Conservation (phyloP, 371 early-diverging fungal species). For the Blakeslea trispora region DNA sequence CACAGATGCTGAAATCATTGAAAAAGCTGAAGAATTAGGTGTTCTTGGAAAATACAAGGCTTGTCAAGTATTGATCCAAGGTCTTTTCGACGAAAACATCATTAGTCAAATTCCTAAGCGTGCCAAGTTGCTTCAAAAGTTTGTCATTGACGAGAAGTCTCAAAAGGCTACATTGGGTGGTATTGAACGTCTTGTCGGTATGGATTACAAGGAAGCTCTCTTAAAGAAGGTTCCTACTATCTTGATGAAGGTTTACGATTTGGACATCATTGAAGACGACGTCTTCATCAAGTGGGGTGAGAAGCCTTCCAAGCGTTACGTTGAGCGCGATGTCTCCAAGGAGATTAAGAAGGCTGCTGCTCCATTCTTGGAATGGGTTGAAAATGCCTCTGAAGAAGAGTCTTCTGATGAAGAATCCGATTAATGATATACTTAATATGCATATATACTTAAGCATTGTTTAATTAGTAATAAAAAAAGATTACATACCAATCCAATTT, state of each 20-base stretch:
- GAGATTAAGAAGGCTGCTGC: constrained; percentile 80
- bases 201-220: constrained; percentile 63
- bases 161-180: constrained; percentile 92
- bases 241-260: constrained; percentile 88
- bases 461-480: no score
- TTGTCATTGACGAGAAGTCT: constrained; percentile 78
- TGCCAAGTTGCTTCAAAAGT: constrained; percentile 63
- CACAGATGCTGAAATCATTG: constrained; percentile 71
- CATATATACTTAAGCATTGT: background rate
- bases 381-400: constrained; percentile 59
- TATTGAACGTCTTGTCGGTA: constrained; percentile 85
- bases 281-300: constrained; percentile 88
- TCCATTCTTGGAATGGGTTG: constrained; percentile 92
- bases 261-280: constrained; percentile 91
- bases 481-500: no score
- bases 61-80: constrained; percentile 73
- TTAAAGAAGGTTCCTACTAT: constrained; percentile 76
- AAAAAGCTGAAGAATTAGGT: constrained; percentile 76
- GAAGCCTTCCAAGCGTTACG: constrained; percentile 89
- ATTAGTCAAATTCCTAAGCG: constrained; percentile 64
- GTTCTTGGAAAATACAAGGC: constrained; percentile 78
- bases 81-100: constrained; percentile 72
- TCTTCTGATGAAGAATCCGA: constrained; percentile 40
- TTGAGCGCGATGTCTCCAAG: constrained; percentile 75
- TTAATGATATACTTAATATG: constrained; percentile 5